Evolutionary conservation across 139 green algal genomes (phyloP), one percentile per base, ranked within the genome.

Genomic region (Penium margaritaceum): DNA sequence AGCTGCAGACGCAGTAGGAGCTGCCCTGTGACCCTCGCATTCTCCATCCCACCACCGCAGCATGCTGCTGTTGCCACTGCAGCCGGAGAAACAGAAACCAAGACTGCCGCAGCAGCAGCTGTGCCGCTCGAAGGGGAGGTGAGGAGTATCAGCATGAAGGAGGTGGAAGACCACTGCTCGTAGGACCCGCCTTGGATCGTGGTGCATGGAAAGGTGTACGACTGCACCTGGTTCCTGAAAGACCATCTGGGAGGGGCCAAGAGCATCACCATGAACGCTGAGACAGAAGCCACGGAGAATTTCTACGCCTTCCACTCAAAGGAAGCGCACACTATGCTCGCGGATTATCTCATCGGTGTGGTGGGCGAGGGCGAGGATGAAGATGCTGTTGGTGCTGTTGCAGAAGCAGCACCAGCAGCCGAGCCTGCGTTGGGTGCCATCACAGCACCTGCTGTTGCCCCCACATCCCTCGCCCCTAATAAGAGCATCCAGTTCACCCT

Each of bases 141-240:
- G 32, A 5, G 61, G 5, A 63, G 78, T n/a, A 77, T 80, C 78
- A 89, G 86, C 0, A 85, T 90, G 85, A 85, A 86, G 39, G 89
- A 93, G 75, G 84, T 95, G 63, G 81, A 77, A 41, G 46, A 87
- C 75, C 89, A 95, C 79, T 80, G 73, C 44, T 83, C 60, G 12
- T 82, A 90, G 65, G 82, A 91, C 46, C 87, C 82, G 39, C 80
- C 75, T n/a, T 97, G 92, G 92, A 96, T 97, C 84, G 87, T 96
- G 41, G 81, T 94, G 41, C 85, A 92, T 29, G 88, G 85, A 74
- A 93, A 67, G 83, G 87, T 73, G 82, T 84, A 84, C 69, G 78
- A 86, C 55, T 21, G 21, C 43, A 86, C 66, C 34, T 19, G 14
- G 24, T 86, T 86, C 63, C 62, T 86, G 21, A 64, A 80, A 29